These are phyloP conservation scores for Cladosporium cucumerinum DNA, from an alignment of 2,329 filamentous ascomycete species.

Conservation along the genomic window DNA sequence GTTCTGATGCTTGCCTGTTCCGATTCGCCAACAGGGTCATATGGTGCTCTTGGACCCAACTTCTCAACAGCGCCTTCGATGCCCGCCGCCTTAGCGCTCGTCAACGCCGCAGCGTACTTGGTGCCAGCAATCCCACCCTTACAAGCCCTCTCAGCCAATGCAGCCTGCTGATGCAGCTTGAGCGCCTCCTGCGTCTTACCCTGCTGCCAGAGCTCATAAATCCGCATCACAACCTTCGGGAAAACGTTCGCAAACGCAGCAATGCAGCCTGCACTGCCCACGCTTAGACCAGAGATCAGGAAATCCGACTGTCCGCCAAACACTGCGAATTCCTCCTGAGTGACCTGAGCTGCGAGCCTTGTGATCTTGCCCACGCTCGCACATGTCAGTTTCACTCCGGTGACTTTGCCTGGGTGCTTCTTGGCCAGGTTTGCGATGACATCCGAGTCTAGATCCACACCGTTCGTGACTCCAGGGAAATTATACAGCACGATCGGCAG, in stretches of 20 bases:
- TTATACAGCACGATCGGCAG: constrained; percentile 70
- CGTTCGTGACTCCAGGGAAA: constrained; percentile 65
- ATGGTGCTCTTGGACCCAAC: constrained; percentile 60
- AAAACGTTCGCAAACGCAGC: constrained; percentile 56
- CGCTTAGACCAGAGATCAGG: constrained; percentile 54
- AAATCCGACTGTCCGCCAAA: constrained; percentile 74
- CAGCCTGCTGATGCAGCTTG: constrained; percentile 56
- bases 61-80: constrained; percentile 58
- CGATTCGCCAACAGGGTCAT: constrained; percentile 47
- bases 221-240: constrained; percentile 50
- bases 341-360: constrained; percentile 53
- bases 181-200: constrained; percentile 57
- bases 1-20: constrained; percentile 44
- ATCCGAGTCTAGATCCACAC: constrained; percentile 66
- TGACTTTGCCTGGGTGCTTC: constrained; percentile 57
- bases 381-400: constrained; percentile 69
- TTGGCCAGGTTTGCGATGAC: constrained; percentile 56
- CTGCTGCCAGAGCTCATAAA: constrained; percentile 57
- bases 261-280: constrained; percentile 55
- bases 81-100: constrained; percentile 57
- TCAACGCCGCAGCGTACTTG: constrained; percentile 62
- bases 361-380: constrained; percentile 72
- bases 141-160: constrained; percentile 60
- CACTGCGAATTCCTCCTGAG: constrained; percentile 58
- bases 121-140: constrained; percentile 63